Percentiles rank a stretch among this genome's conserved stretches.
Conservation (phyloP, 768 basidiomycete genomes). For the Amanita rimosa region DNA sequence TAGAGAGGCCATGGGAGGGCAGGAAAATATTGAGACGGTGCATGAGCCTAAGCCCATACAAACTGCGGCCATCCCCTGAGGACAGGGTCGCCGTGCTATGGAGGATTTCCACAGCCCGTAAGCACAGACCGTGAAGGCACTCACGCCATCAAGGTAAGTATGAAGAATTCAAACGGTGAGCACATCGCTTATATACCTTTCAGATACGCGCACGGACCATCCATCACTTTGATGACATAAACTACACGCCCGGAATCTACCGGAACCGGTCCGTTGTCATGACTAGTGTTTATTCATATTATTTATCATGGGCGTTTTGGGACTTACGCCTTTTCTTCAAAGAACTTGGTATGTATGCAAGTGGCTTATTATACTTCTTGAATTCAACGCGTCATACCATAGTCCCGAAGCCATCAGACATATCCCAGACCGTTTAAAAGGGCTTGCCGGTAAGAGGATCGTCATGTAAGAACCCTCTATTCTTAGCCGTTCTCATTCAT, state of each 20-base stretch:
- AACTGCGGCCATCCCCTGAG: constrained; percentile 32
- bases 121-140: constrained; percentile 11
- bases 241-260: neutral
- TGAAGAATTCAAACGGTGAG: constrained; percentile 14
- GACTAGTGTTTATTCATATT: too few relatives aligned
- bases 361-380: neutral
- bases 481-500: constrained; percentile 1
- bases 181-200: constrained; percentile 3
- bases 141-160: constrained; percentile 40
- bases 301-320: constrained; percentile 56
- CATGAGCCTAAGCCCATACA: constrained; percentile 55
- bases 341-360: constrained; percentile 41
- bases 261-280: too few relatives aligned
- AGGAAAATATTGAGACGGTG: constrained; percentile 51
- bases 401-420: constrained; percentile 58
- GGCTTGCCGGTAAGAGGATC: constrained; percentile 54
- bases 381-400: constrained; percentile 14
- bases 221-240: neutral
- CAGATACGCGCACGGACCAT: constrained; percentile 5
- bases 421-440: constrained; percentile 52
- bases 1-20: constrained; percentile 36
- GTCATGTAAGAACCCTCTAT: constrained; percentile 46
- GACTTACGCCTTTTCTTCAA: constrained; percentile 58
- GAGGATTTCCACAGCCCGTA: constrained; percentile 29
- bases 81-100: constrained; percentile 46